Evolutionary conservation across 768 basidiomycete species (phyloP).

Genomic region (Lentinula guzmanii): DNA sequence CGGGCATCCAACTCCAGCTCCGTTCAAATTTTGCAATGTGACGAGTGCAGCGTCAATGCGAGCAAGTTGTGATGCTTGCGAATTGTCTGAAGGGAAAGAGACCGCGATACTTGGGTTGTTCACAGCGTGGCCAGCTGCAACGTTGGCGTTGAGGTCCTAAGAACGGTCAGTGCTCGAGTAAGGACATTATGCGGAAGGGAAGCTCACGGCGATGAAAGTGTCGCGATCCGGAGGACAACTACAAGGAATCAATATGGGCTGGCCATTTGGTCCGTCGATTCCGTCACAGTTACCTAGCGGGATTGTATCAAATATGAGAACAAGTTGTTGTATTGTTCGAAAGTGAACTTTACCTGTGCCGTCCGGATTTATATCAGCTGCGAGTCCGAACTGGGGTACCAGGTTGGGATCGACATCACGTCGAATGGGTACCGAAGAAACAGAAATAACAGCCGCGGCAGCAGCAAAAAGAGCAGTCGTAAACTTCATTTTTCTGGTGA

Average conservation of each 20-base stretch:
- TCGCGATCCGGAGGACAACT: constrained; percentile 53
- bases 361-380: constrained; percentile 53
- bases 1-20: constrained; percentile 67
- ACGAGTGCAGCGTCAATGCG: constrained; percentile 56
- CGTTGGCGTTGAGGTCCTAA: constrained; percentile 46
- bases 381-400: constrained; percentile 56
- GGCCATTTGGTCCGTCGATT: constrained; percentile 48
- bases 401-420: constrained; percentile 40
- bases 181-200: not conserved
- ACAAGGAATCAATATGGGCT: constrained; percentile 58
- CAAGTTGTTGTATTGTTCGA: constrained; percentile 24
- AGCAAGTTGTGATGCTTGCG: constrained; percentile 43
- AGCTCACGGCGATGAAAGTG: constrained; percentile 43
- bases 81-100: constrained; percentile 59
- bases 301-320: constrained; percentile 18
- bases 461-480: constrained; percentile 22
- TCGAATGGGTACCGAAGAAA: constrained; percentile 34
- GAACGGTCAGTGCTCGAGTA: not conserved
- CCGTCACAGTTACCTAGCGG: constrained; percentile 59
- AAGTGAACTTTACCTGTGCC: constrained; percentile 52
- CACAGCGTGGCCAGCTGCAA: constrained; percentile 55
- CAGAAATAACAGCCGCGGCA: constrained; percentile 26
- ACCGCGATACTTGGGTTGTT: constrained; percentile 53
- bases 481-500: constrained; percentile 24
- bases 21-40: constrained; percentile 67